Conservation (phyloP, 73 alveolate species). For the Blepharisma stoltei region DNA sequence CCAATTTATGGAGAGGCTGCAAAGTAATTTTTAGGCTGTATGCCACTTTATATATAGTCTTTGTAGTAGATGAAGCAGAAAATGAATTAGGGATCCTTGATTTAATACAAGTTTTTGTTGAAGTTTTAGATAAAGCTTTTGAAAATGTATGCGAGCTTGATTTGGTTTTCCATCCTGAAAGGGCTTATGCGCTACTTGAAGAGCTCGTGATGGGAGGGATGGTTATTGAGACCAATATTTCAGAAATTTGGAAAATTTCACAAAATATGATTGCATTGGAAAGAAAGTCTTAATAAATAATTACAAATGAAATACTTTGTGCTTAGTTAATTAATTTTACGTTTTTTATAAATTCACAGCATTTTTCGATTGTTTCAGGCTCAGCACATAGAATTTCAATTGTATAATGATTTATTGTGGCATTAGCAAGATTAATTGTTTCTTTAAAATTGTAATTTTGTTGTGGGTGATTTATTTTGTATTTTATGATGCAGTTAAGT, state of each 20-base stretch:
- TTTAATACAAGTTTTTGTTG: conserved; percentile 87
- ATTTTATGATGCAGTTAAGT: no score
- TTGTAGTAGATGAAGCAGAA: conserved; percentile 89
- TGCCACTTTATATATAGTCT: conserved; percentile 84
- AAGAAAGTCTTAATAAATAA: no score
- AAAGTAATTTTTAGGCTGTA: conserved; percentile 79
- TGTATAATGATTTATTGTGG: no score
- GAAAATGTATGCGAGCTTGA: conserved; percentile 93
- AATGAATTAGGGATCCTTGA: conserved; percentile 87
- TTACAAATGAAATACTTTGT: no score
- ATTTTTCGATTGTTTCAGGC: no score
- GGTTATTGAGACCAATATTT: conserved; percentile 56
- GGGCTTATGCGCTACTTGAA: conserved; percentile 81
- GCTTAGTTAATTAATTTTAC: no score
- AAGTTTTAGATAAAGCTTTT: conserved; percentile 80
- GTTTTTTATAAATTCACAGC: no score
- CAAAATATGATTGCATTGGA: no score
- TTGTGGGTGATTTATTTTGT: no score
- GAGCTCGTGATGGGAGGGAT: conserved; percentile 70
- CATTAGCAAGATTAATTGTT: no score
- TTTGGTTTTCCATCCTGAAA: conserved; percentile 86
- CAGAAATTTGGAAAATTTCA: conserved; percentile 35
- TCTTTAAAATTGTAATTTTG: no score
- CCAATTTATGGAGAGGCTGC: conserved; percentile 53
- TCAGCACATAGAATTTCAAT: no score